Conservation (phyloP, 345 rosid genomes). For the Hypericum perforatum region DNA sequence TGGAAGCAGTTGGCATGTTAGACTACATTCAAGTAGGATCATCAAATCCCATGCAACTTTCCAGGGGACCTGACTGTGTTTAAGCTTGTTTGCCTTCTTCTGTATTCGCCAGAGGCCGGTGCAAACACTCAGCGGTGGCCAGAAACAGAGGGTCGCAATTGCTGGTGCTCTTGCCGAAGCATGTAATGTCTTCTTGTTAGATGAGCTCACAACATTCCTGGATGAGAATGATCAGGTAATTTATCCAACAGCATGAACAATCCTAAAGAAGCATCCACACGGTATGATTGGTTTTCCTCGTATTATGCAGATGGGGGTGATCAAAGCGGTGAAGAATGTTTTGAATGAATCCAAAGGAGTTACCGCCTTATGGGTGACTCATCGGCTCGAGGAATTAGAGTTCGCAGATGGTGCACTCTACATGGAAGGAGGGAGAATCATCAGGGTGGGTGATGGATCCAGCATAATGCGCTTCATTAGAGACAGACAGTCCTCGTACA, state of each 20-base stretch:
- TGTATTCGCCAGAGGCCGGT: conserved; percentile 60
- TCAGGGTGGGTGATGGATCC: conserved; percentile 52
- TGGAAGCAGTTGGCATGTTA: conserved; percentile 74
- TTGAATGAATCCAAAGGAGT: conserved; percentile 52
- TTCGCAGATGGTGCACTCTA: conserved; percentile 83
- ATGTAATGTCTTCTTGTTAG: conserved; percentile 70
- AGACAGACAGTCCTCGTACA: conserved; percentile 46
- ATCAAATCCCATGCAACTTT: background rate
- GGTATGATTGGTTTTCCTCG: conserved; percentile 2
- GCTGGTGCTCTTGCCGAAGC: conserved; percentile 98
- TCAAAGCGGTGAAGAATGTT: conserved; percentile 61
- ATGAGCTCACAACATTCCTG: conserved; percentile 89
- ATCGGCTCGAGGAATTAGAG: conserved; percentile 81
- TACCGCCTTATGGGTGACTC: conserved; percentile 90
- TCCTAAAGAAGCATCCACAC: too few species aligned
- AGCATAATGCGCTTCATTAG: conserved; percentile 47
- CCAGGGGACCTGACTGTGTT: background rate
- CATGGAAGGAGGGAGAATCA: conserved; percentile 76
- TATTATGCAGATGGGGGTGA: conserved; percentile 58
- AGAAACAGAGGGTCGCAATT: conserved; percentile 89
- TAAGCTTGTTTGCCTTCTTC: conserved; percentile 3
- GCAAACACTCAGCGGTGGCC: conserved; percentile 97
- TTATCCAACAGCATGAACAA: background rate
- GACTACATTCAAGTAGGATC: conserved; percentile 44
- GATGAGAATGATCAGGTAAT: conserved; percentile 80